Percentiles rank a stretch among this genome's conserved stretches.
These are phyloP conservation scores for Pseudopediastrum boryanum DNA, from an alignment of 139 green algal species.

Conservation along the genomic window DNA sequence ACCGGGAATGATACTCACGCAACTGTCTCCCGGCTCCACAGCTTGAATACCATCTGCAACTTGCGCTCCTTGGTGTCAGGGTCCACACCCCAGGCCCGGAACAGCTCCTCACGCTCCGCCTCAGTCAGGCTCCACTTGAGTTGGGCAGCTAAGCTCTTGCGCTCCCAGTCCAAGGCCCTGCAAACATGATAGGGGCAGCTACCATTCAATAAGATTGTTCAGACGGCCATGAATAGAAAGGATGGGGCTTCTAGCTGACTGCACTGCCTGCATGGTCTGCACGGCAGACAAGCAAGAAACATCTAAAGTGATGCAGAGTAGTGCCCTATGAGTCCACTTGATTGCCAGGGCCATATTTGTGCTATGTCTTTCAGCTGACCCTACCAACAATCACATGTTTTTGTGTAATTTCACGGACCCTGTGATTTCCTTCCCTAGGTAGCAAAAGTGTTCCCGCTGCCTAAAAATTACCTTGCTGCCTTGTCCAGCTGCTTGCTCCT, in stretches of 20 bases:
- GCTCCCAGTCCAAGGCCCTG: slow-evolving; percentile 55
- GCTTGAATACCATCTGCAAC: slow-evolving; percentile 59
- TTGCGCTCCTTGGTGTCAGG: slow-evolving; percentile 62
- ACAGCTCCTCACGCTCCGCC: slow-evolving; percentile 53
- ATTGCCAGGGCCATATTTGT: no score
- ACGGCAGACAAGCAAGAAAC: no score
- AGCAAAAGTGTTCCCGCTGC: slow-evolving; percentile 4
- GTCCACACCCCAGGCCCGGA: slow-evolving; percentile 51
- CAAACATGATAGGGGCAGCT: no score
- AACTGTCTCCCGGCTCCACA: slow-evolving; percentile 38
- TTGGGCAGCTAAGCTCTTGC: slow-evolving; percentile 56
- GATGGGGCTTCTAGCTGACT: no score
- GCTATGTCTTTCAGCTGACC: no score
- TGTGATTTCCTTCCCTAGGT: not conserved
- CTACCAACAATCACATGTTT: no score
- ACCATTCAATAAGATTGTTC: no score
- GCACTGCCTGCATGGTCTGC: no score
- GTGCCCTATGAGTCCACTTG: no score
- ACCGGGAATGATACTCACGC: slow-evolving; percentile 20
- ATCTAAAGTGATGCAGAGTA: no score
- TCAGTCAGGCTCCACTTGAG: slow-evolving; percentile 54
- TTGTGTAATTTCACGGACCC: no score
- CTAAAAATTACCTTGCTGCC: slow-evolving; percentile 20
- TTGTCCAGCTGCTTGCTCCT: slow-evolving; percentile 45
- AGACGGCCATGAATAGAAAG: no score